Base-by-base conservation (phyloP, 2,329 filamentous ascomycete genomes). In the Alternaria longipes region DNA sequence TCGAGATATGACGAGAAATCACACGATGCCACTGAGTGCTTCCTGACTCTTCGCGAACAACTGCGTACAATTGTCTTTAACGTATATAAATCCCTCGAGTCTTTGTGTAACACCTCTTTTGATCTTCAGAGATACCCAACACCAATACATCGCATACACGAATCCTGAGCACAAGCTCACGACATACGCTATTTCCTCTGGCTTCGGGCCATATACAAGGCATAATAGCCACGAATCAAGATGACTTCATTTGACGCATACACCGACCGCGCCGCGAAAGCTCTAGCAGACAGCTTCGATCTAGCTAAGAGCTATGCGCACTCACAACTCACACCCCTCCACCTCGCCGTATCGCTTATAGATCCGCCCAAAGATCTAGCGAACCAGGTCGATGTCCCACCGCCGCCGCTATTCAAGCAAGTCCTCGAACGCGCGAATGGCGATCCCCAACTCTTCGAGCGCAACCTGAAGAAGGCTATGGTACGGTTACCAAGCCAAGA, bases 401-500 rank as follows among this genome's bases (percentile, higher is more conserved):
- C 85, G 18, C 83, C 84, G 68, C 92, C 94, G n/a, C 87, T 99
- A 55, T 96, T 98, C 84, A 89, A 92, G 68, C 95, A 99, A 81
- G 94, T 97, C 59, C 85, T 99, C 64, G 94, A 99, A 81, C 89
- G 92, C 74, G 94, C 95, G 50, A 92, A 96, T 81, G 95, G 95
- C 74, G 95, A 99, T 78, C 87, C 92, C 51, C 94, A 98, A 80
- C 84, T 91, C 42, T 90, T 98, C 72, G 93, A 97, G 76, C 89
- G 95, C 72, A 86, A 92, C 12, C 86, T 99, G 73, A 98, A 98
- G 86, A 97, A 96, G 85, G 86, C 85, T 20, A 85, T 99, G 66
- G 94, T 98, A 60, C 91, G 95, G 57, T 84, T 97, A 72, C 94
- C 95, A 4, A 96, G 92, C 75, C 95, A 99, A 82, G 93, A 97